Conservation (phyloP, 169 alveolate species). For the Babesia gibsoni region DNA sequence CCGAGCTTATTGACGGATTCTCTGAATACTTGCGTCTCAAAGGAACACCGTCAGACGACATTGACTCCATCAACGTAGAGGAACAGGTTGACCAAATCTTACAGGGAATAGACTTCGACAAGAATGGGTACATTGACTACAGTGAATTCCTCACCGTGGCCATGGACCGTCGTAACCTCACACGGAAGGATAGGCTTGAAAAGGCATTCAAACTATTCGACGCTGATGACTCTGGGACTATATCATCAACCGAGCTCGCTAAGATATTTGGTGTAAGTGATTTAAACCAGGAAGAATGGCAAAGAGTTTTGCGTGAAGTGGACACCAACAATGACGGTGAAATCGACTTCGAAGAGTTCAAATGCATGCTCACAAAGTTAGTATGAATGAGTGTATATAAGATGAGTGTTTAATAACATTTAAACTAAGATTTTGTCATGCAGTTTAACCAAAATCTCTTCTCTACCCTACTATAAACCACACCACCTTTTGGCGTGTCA, state of each 20-base stretch:
- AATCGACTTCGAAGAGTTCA: slow-evolving; percentile 91
- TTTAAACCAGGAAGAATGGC: slow-evolving; percentile 75
- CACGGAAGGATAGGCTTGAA: slow-evolving; percentile 87
- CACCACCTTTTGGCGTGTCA: no score
- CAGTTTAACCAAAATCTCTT: neutral
- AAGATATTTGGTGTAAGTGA: slow-evolving; percentile 79
- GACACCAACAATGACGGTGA: slow-evolving; percentile 89
- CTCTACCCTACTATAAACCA: neutral
- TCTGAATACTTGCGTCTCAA: slow-evolving; percentile 77
- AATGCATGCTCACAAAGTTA: slow-evolving; percentile 80
- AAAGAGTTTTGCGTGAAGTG: slow-evolving; percentile 82
- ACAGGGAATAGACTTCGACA: slow-evolving; percentile 84
- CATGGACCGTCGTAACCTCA: slow-evolving; percentile 82
- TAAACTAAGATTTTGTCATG: neutral
- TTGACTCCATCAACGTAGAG: slow-evolving; percentile 77
- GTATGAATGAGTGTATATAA: neutral
- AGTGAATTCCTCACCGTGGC: slow-evolving; percentile 93
- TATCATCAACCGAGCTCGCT: slow-evolving; percentile 88
- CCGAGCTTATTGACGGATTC: slow-evolving; percentile 83
- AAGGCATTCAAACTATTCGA: slow-evolving; percentile 93
- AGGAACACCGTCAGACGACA: slow-evolving; percentile 74
- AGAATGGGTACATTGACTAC: slow-evolving; percentile 85
- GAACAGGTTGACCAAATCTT: slow-evolving; percentile 83
- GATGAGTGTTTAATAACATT: neutral
- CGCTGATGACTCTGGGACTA: slow-evolving; percentile 91